phyloP scores from a whole-genome alignment of 495 filamentous ascomycete species.

The Venustampulla echinocandica region DNA sequence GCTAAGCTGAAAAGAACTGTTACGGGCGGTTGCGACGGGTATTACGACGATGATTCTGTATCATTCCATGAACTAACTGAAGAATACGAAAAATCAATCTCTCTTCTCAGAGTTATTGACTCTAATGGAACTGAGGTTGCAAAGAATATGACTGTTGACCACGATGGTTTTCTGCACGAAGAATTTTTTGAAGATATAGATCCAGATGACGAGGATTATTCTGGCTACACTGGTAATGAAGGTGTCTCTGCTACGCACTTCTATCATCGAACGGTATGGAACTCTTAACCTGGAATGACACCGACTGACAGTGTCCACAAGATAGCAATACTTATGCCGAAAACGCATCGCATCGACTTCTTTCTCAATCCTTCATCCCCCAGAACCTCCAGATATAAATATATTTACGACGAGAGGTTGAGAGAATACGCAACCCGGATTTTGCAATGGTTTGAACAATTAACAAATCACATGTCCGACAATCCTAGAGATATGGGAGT shows the following conservation, averaged over 20 bases:
- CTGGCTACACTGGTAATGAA: constrained; percentile 33
- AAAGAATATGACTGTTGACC: constrained; percentile 18
- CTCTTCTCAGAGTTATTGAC: constrained; percentile 24
- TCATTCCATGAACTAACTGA: constrained; percentile 19
- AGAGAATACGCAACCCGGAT: background rate
- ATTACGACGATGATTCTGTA: constrained; percentile 12
- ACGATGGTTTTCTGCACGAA: constrained; percentile 26
- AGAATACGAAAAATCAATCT: constrained; percentile 13
- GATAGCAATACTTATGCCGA: constrained; percentile 14
- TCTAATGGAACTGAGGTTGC: constrained; percentile 20
- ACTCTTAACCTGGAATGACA: background rate
- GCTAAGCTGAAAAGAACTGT: constrained; percentile 29
- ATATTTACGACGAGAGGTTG: background rate
- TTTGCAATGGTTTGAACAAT: background rate
- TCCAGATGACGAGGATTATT: constrained; percentile 31
- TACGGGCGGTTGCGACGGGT: constrained; percentile 18
- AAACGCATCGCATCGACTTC: constrained; percentile 7
- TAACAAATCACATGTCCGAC: background rate
- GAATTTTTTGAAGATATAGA: constrained; percentile 26
- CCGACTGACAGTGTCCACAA: constrained; percentile 4
- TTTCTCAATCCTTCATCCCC: constrained; percentile 2
- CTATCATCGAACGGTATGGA: constrained; percentile 30
- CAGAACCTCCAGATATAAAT: background rate
- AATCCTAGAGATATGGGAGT: background rate
- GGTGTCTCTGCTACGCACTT: constrained; percentile 25